Conservation (phyloP, 257 asterid genomes). For the Gentiana straminea region DNA sequence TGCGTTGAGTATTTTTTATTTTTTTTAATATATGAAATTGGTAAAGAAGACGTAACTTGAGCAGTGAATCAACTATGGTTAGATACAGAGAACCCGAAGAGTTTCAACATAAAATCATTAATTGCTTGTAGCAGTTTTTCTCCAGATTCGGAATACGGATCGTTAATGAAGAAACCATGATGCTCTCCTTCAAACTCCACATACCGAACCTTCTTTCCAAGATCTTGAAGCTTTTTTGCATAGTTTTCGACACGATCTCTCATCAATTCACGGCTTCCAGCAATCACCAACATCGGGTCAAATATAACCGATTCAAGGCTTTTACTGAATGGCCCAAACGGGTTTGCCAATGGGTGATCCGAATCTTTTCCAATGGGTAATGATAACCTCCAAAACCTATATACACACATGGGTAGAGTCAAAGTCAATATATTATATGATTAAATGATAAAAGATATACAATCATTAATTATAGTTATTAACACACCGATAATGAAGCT, state of each 20-base stretch:
- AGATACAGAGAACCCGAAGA: not conserved
- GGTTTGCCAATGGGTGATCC: conserved; percentile 58
- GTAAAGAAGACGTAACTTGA: too few relatives aligned
- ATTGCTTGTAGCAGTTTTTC: conserved; percentile 22
- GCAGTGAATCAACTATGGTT: too few relatives aligned
- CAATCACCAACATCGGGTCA: conserved; percentile 52
- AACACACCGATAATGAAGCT: too few relatives aligned
- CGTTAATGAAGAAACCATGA: conserved; percentile 50
- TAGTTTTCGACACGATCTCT: conserved; percentile 50
- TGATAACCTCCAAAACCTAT: conserved; percentile 69
- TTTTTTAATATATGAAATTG: too few relatives aligned
- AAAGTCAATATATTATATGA: too few relatives aligned
- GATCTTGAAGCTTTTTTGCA: conserved; percentile 28
- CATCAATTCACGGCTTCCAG: conserved; percentile 45
- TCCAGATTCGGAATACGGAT: conserved; percentile 36
- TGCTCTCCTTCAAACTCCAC: conserved; percentile 33
- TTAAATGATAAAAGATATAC: too few relatives aligned
- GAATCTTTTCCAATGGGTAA: conserved; percentile 39
- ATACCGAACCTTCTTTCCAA: conserved; percentile 29
- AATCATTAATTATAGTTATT: too few relatives aligned
- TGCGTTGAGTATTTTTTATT: too few relatives aligned
- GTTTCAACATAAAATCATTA: not conserved
- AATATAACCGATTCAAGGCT: conserved; percentile 25
- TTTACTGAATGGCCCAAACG: conserved; percentile 59
- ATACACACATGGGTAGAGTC: too few relatives aligned